phyloP scores from a whole-genome alignment of 2,329 filamentous ascomycete species.

The Lasiodiplodia sp. region DNA sequence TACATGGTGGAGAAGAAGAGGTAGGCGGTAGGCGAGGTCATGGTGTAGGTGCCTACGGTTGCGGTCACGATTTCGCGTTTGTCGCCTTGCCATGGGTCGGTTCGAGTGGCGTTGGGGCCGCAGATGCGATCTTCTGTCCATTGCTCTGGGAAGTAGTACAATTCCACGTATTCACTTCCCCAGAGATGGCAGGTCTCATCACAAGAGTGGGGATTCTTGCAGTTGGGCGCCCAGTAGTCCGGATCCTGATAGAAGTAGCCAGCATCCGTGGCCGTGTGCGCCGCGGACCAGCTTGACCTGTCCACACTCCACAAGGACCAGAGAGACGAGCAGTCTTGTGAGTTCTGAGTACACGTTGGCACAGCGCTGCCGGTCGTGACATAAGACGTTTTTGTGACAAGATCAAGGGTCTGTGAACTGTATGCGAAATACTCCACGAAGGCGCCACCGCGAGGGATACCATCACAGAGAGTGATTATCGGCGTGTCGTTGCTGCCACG shows the following conservation, averaged over 20 bases:
- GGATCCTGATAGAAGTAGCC: not conserved
- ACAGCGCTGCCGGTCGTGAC: not conserved
- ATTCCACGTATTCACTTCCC: not conserved
- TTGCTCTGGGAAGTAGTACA: conserved; percentile 11
- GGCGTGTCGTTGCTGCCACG: not conserved
- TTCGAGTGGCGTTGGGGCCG: conserved; percentile 3
- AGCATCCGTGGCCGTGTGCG: not conserved
- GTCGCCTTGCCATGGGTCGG: not conserved
- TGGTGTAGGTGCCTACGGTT: conserved; percentile 2
- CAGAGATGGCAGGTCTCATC: not conserved
- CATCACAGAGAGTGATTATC: conserved; percentile 3
- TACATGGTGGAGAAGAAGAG: conserved; percentile 12
- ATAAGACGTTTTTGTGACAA: not conserved
- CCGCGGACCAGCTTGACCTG: not conserved
- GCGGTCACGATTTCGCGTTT: not conserved
- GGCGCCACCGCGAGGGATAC: conserved; percentile 1
- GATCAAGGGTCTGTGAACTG: not conserved
- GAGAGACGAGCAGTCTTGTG: not conserved
- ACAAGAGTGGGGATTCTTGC: not conserved
- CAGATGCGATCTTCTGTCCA: not conserved
- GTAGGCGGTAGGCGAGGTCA: conserved; percentile 7
- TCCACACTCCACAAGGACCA: not conserved
- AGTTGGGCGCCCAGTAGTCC: not conserved
- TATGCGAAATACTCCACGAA: not conserved
- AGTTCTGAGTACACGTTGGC: not conserved